Evolutionary conservation across 148 eudicot species (phyloP).

Genomic region (Vaccinium corymbosum): DNA sequence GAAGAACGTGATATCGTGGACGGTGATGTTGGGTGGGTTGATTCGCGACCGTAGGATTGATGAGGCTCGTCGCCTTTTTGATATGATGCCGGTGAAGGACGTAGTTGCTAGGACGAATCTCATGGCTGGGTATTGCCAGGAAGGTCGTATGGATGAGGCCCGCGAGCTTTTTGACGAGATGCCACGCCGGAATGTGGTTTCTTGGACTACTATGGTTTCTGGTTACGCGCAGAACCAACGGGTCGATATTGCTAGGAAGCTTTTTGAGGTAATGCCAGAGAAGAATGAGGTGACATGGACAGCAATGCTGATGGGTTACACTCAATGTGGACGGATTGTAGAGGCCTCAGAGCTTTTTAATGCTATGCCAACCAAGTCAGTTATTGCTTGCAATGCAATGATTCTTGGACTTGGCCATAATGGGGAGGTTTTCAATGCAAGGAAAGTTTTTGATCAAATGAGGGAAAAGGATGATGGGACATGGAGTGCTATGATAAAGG

Average conservation of each 20-base stretch:
- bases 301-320: slow-evolving; percentile 53
- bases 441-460: slow-evolving; percentile 35
- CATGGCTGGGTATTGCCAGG: slow-evolving; percentile 43
- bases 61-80: slow-evolving; percentile 38
- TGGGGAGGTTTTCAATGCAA: slow-evolving; percentile 42
- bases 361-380: slow-evolving; percentile 41
- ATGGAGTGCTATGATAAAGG: slow-evolving; percentile 49
- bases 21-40: slow-evolving; percentile 44
- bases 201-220: slow-evolving; percentile 49
- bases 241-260: slow-evolving; percentile 51
- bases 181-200: slow-evolving; percentile 37
- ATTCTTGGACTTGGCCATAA: slow-evolving; percentile 47
- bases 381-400: slow-evolving; percentile 44
- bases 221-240: slow-evolving; percentile 34
- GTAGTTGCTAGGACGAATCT: slow-evolving; percentile 41
- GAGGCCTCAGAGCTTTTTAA: slow-evolving; percentile 44
- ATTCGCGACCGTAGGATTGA: slow-evolving; percentile 31
- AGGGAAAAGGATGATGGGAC: slow-evolving; percentile 42
- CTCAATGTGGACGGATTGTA: slow-evolving; percentile 43
- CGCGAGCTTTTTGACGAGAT: slow-evolving; percentile 43
- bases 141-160: slow-evolving; percentile 39
- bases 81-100: slow-evolving; percentile 47
- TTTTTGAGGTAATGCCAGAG: slow-evolving; percentile 58
- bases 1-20: slow-evolving; percentile 45
- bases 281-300: slow-evolving; percentile 58